Evolutionary conservation across 2,329 filamentous ascomycete species (phyloP), one percentile per base, ranked within the genome.

Genomic region (Sporothrix mexicana): DNA sequence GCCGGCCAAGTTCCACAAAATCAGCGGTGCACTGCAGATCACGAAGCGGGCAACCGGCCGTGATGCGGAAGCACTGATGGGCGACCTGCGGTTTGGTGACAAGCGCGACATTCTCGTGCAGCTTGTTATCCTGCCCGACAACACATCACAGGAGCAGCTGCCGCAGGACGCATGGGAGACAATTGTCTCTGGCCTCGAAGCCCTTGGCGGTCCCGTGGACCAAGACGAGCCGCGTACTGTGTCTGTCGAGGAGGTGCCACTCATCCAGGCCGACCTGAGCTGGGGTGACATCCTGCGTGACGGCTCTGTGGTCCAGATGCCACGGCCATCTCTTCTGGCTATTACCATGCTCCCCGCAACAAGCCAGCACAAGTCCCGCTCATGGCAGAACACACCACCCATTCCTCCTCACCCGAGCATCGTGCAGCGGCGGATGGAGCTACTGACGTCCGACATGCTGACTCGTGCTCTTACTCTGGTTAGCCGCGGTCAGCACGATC

Each of bases 1-100:
- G 2, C 96, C 95, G 0, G 96, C 96, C 78, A 98, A 97, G 80
- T 99, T 99, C 80, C 93, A 98, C 81, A 99, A 99, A 84, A 98
- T 99, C 79, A 98, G 94, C 78, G 96, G 96, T 70, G 96, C 95
- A 4, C 85, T 99, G 73, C 95, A 98, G 80, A 97, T 97, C 75
- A 98, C 95, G 2, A 99, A 98, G 85, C 92, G 96, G 74, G 96
- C 95, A 15, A 97, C 95, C 30, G 96, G 96, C 12, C 91, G 94
- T 69, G 96, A 98, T 81, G 96, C 95, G 0, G 96, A 99, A 82
- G 95, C 95, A 10, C 91, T 93, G 0, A 85, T 99, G 30, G 96
- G 96, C 49, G 96, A 99, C 81, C 85, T 99, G 69, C 90, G 95
- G 64, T 98, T 98, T 79, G 96, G 96, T 49, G 96, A 99, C 81